Evolutionary conservation across 2,329 filamentous ascomycete genomes (phyloP).

Genomic region (Colletotrichum euphorbiae): DNA sequence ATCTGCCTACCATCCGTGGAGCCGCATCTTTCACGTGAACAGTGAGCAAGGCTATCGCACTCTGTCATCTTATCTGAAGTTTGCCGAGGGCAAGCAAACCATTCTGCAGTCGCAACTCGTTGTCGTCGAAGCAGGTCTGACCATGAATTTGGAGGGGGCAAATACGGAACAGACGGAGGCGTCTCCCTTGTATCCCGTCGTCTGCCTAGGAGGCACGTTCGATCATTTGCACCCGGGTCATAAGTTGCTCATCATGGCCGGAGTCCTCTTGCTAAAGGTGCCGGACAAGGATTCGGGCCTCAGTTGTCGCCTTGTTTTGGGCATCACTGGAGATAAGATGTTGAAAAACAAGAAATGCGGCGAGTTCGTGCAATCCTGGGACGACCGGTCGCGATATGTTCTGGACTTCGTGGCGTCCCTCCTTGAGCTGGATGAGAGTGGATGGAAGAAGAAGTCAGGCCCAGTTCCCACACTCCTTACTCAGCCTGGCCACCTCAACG

Average conservation of each 20-base stretch:
- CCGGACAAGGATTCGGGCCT: conserved; percentile 51
- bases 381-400: conserved; percentile 75
- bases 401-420: conserved; percentile 79
- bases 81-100: conserved; percentile 59
- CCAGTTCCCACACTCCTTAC: conserved; percentile 45
- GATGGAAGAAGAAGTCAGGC: conserved; percentile 57
- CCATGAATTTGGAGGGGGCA: conserved; percentile 51
- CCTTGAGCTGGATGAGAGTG: conserved; percentile 56
- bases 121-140: conserved; percentile 64
- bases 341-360: conserved; percentile 90
- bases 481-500: conserved; percentile 58
- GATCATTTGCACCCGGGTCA: conserved; percentile 96
- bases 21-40: conserved; percentile 72
- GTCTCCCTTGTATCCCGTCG: conserved; percentile 49
- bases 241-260: conserved; percentile 94
- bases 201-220: conserved; percentile 93
- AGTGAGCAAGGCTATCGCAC: conserved; percentile 73
- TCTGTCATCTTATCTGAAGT: conserved; percentile 59
- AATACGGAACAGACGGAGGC: background rate
- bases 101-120: conserved; percentile 64
- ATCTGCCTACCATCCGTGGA: conserved; percentile 69
- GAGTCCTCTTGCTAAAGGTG: conserved; percentile 75
- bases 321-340: conserved; percentile 89
- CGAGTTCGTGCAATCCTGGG: conserved; percentile 84
- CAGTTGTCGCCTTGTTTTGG: conserved; percentile 76